Conservation (phyloP, 352 stramenopile genomes). For the Blastocystis sp. region DNA sequence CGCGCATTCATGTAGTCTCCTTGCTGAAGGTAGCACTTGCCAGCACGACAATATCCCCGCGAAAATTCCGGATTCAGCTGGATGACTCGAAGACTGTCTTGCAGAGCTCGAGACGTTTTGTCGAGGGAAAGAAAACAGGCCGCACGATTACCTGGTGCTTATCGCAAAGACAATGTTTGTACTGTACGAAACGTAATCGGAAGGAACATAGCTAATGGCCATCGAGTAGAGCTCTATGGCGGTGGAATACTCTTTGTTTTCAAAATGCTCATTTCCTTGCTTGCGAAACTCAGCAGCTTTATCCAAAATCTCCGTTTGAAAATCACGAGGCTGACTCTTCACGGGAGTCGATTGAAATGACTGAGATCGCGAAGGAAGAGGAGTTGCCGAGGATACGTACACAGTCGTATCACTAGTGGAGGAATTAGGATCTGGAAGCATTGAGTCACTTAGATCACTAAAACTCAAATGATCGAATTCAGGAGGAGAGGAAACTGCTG, state of each 20-base stretch:
- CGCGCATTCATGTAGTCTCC: background rate
- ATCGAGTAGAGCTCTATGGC: slow-evolving; percentile 5
- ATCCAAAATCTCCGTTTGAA: slow-evolving; percentile 28
- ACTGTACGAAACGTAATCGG: slow-evolving; percentile 15
- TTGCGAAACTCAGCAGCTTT: background rate
- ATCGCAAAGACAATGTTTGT: background rate
- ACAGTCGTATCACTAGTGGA: background rate
- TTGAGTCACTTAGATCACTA: slow-evolving; percentile 38
- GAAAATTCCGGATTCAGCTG: background rate
- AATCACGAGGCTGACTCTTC: background rate
- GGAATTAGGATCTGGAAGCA: background rate
- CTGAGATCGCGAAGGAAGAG: background rate
- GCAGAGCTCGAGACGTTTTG: background rate
- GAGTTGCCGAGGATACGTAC: background rate
- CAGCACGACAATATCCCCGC: background rate
- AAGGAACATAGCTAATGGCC: slow-evolving; percentile 4
- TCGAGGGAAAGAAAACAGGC: slow-evolving; percentile 13
- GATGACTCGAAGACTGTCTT: slow-evolving; percentile 5
- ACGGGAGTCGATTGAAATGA: background rate
- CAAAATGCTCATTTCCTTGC: background rate
- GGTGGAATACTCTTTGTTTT: background rate
- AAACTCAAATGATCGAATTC: slow-evolving; percentile 5
- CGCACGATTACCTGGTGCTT: background rate
- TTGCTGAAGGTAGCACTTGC: slow-evolving; percentile 12
- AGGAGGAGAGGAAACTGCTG: background rate